A percentile compares a stretch with the other conserved stretches of the same genome.
These are phyloP conservation scores for Rhizophagus prolifer DNA, from an alignment of 192 early-diverging fungal genomes.

Conservation along the genomic window DNA sequence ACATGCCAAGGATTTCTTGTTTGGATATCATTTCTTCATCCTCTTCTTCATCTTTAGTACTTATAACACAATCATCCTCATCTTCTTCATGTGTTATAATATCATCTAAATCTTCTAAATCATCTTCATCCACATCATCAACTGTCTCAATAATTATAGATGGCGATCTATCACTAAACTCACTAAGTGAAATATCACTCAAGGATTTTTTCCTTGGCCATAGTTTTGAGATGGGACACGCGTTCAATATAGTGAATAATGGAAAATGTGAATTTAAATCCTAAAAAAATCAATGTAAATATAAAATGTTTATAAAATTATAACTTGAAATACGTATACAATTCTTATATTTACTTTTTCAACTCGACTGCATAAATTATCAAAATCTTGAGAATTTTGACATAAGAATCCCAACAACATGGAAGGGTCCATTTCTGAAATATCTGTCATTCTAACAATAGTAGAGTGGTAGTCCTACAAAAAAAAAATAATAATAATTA, in stretches of 20 bases:
- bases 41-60: background rate
- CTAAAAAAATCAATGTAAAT: background rate
- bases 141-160: background rate
- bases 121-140: background rate
- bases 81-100: constrained; percentile 7
- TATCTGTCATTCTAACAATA: constrained; percentile 40
- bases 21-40: no score
- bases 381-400: constrained; percentile 33
- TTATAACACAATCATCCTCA: background rate
- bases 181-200: constrained; percentile 5
- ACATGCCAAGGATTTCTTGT: background rate
- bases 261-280: constrained; percentile 11
- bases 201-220: background rate
- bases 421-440: constrained; percentile 42
- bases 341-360: constrained; percentile 12
- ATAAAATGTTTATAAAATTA: background rate
- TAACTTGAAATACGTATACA: background rate
- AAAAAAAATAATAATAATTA: background rate
- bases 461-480: constrained; percentile 42
- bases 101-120: constrained; percentile 3
- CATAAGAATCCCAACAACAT: constrained; percentile 48
- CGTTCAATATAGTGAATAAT: constrained; percentile 11
- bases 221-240: background rate
- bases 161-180: background rate
- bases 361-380: constrained; percentile 30